These are phyloP conservation scores for Chionographis japonica DNA, from an alignment of 106 monocot genomes.

Conservation along the genomic window DNA sequence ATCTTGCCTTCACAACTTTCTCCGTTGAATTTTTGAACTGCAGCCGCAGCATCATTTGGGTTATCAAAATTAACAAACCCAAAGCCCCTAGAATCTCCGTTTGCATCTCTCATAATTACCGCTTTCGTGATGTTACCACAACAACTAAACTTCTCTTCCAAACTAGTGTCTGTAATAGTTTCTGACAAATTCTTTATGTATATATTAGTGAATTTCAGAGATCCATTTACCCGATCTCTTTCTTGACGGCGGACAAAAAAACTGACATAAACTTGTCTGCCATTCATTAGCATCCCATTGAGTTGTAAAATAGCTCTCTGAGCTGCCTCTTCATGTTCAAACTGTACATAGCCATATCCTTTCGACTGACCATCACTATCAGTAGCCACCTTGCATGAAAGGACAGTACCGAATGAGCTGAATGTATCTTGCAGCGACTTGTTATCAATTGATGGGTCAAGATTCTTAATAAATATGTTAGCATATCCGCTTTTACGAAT, in stretches of 20 bases:
- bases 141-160: conserved; percentile 17
- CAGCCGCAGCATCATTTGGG: conserved; percentile 21
- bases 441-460: neutral
- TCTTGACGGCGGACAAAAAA: conserved; percentile 40
- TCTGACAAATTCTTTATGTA: conserved; percentile 29
- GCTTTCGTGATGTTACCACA: conserved; percentile 23
- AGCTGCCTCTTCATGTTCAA: conserved; percentile 52
- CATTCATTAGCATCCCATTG: conserved; percentile 56
- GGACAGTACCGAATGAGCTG: conserved; percentile 4
- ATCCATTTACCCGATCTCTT: conserved; percentile 21
- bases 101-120: conserved; percentile 25
- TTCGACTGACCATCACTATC: conserved; percentile 48
- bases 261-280: conserved; percentile 45
- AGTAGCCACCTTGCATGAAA: conserved; percentile 44
- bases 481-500: conserved; percentile 11
- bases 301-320: conserved; percentile 37
- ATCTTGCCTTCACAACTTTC: conserved; percentile 17
- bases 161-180: conserved; percentile 18
- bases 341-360: conserved; percentile 70
- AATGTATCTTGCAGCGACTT: conserved; percentile 1
- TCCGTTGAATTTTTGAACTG: conserved; percentile 31
- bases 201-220: conserved; percentile 44
- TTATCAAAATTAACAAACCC: conserved; percentile 25
- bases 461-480: conserved; percentile 26
- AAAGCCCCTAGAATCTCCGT: conserved; percentile 29